Evolutionary conservation across 768 basidiomycete species (phyloP).

Genomic region (Agrocybe pediades): DNA sequence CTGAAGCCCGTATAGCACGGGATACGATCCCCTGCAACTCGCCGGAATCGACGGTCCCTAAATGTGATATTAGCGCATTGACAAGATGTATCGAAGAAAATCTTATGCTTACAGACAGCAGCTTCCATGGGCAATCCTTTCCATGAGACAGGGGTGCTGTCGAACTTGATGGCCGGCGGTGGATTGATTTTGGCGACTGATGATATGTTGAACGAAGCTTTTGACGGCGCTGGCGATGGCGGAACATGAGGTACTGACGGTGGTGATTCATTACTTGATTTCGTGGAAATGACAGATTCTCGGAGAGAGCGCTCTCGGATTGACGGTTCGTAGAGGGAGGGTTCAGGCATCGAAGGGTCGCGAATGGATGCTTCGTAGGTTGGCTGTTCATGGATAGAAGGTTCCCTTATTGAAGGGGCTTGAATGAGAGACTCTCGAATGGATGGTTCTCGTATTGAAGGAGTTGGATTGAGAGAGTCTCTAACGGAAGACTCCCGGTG

Average conservation of each 20-base stretch:
- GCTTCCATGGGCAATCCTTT: conserved; percentile 72
- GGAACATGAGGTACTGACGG: neutral
- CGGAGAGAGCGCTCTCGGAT: neutral
- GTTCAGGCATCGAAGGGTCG: neutral
- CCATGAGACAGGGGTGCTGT: conserved; percentile 58
- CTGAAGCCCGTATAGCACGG: conserved; percentile 67
- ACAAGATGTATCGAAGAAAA: neutral
- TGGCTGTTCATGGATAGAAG: neutral
- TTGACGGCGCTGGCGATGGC: neutral
- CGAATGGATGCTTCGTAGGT: neutral
- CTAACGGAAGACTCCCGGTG: neutral
- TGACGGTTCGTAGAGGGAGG: neutral
- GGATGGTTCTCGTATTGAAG: neutral
- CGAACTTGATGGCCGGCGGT: conserved; percentile 58
- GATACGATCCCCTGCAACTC: conserved; percentile 75
- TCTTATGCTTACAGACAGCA: conserved; percentile 48
- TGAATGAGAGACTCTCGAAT: neutral
- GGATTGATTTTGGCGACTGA: conserved; percentile 37
- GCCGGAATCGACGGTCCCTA: conserved; percentile 60
- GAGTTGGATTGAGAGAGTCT: neutral
- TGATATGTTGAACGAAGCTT: conserved; percentile 1
- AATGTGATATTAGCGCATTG: conserved; percentile 7
- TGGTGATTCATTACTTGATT: neutral
- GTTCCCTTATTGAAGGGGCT: neutral
- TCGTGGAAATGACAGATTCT: neutral